These are phyloP conservation scores for Phylloporus rhodoxanthus DNA, from an alignment of 768 basidiomycete genomes.

Conservation along the genomic window DNA sequence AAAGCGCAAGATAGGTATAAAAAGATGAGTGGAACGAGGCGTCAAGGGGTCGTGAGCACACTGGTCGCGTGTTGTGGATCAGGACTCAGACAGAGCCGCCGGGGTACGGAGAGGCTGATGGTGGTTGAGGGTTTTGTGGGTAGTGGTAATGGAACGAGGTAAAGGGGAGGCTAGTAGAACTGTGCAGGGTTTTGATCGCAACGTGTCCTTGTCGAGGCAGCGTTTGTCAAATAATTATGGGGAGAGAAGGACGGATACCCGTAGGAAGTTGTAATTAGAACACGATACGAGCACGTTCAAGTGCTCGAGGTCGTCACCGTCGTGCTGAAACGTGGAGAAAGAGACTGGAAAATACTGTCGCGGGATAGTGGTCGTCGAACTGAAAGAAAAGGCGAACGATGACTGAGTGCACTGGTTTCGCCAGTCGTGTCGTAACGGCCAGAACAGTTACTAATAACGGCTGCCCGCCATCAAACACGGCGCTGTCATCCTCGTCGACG, in stretches of 20 bases:
- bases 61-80: constrained; percentile 36
- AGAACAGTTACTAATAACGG: constrained; percentile 25
- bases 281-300: constrained; percentile 19
- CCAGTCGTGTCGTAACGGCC: constrained; percentile 29
- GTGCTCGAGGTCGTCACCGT: constrained; percentile 12
- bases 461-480: constrained; percentile 22
- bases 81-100: constrained; percentile 25
- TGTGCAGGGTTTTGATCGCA: constrained; percentile 67
- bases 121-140: constrained; percentile 35
- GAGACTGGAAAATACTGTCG: constrained; percentile 4
- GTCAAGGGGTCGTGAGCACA: constrained; percentile 55
- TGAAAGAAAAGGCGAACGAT: constrained; percentile 11
- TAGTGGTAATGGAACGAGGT: constrained; percentile 47
- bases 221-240: constrained; percentile 42
- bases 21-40: constrained; percentile 39
- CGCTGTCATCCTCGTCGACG: constrained; percentile 6
- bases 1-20: constrained; percentile 50
- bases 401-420: constrained; percentile 30
- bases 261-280: constrained; percentile 18
- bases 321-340: constrained; percentile 8
- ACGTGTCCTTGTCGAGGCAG: constrained; percentile 64
- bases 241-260: constrained; percentile 19
- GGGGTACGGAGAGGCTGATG: constrained; percentile 26
- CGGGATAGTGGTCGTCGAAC: constrained; percentile 17
- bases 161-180: constrained; percentile 48